A percentile compares a stretch with the other conserved stretches of the same genome.
Evolutionary conservation across 2,329 filamentous ascomycete genomes (phyloP).

Genomic region (Calonectria naviculata): DNA sequence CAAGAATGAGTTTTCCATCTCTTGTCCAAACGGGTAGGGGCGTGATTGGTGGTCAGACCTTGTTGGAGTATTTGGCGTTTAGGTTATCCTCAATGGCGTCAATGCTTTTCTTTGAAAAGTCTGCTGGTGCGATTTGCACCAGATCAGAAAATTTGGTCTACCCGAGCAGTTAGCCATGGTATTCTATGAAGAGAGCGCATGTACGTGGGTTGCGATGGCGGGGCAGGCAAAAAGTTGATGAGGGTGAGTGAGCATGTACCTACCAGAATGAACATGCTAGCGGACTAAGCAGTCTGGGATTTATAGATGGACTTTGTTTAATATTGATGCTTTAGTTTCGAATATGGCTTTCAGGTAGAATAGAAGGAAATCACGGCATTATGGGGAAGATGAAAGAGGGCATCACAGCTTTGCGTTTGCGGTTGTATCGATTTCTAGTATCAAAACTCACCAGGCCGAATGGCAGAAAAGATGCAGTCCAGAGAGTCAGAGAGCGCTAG

Average conservation of each 20-base stretch:
- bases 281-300: not conserved
- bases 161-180: constrained; percentile 21
- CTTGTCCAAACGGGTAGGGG: not conserved
- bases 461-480: constrained; percentile 38
- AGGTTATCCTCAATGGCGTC: constrained; percentile 96
- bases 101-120: constrained; percentile 85
- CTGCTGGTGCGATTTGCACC: constrained; percentile 89
- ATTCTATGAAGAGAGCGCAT: constrained; percentile 10
- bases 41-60: constrained; percentile 60
- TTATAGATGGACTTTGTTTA: not conserved
- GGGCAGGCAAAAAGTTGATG: not conserved
- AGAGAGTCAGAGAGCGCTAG: not conserved
- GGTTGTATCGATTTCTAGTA: constrained; percentile 2
- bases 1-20: constrained; percentile 9
- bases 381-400: not conserved
- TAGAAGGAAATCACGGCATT: constrained; percentile 5
- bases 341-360: not conserved
- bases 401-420: constrained; percentile 7
- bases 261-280: constrained; percentile 64
- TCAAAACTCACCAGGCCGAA: constrained; percentile 13
- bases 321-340: not conserved
- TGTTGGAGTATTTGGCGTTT: constrained; percentile 96
- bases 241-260: constrained; percentile 10
- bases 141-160: constrained; percentile 95
- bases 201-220: not conserved